Evolutionary conservation across 202 grass and related monocot genomes (phyloP), one percentile per base, ranked within the genome.

Genomic region (Zoysia matrella): DNA sequence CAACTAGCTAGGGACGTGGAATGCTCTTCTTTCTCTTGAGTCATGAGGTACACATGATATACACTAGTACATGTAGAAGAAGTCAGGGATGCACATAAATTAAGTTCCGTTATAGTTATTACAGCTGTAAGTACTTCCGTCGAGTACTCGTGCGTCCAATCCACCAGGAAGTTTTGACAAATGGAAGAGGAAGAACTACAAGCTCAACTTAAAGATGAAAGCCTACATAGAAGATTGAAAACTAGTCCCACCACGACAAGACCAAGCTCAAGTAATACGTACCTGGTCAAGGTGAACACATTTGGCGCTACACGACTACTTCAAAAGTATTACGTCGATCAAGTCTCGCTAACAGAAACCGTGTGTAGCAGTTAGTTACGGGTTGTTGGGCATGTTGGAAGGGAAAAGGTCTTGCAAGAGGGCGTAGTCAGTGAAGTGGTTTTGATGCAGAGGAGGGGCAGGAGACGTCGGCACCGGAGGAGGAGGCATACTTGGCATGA

Each of bases 321-420:
- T 75, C 45, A 60, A 65, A 81, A 72, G 47, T 60, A 61, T 44
- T 22, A 67, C 55, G 53, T 73, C 9, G 64, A 73, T 36, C 30
- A 36, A 83, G 68, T 55, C 87, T 79, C 71, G 60, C 56, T 81
- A 89, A 72, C 22, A 60, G 8, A 0, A 22, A 14, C 61, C 22
- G 73, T 75, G 22, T 65, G 52, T 18, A 92, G 39, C 42, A 83
- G 69, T 76, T 70, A 72, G 22, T 63, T 11, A 94, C 47, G 80
- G 90, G 68, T 88, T 83, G 77, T 77, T 88, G 77, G 90, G 75
- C 86, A 90, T 89, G 75, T 80, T 85, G 49, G 91, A 86, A 6
- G 96, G 89, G 68, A 94, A 82, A 8, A 92, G 69, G 76, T 96
- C 96, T 64, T 96, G 93, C 79, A 96, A 65, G 42, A 99, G 89